A percentile compares a stretch with the other conserved stretches of the same genome.
Conservation (phyloP, 306 rosid genomes). For the Parietaria judaica region DNA sequence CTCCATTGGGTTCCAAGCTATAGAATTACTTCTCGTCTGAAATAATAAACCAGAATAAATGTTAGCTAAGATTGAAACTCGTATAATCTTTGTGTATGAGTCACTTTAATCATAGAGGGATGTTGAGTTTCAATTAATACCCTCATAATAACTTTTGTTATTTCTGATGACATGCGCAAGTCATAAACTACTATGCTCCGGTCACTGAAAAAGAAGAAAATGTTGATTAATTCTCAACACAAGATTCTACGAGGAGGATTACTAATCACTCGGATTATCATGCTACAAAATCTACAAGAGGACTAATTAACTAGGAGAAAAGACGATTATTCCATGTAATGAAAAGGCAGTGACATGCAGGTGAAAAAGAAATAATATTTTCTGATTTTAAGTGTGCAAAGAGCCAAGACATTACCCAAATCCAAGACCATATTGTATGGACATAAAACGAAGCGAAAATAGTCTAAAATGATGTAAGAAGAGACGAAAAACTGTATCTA, state of each 20-base stretch:
- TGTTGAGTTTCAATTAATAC: constrained; percentile 28
- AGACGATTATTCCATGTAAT: no score
- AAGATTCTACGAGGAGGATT: neutral
- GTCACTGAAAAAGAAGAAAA: constrained; percentile 44
- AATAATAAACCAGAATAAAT: constrained; percentile 27
- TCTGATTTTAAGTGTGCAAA: no score
- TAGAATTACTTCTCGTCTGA: constrained; percentile 81
- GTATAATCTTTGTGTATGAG: neutral
- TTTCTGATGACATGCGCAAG: constrained; percentile 60
- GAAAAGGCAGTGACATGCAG: no score
- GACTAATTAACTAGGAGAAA: no score
- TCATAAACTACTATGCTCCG: constrained; percentile 81
- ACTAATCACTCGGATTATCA: no score
- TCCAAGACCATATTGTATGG: no score
- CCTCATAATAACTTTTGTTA: constrained; percentile 66
- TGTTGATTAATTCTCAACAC: neutral
- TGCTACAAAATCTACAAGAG: no score
- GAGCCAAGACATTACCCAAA: no score
- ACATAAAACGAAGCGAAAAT: no score
- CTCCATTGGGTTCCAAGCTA: constrained; percentile 96
- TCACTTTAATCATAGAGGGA: constrained; percentile 2
- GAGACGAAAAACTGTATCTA: no score
- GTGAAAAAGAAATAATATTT: no score
- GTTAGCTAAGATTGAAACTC: constrained; percentile 1
- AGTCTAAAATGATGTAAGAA: no score